Percentiles rank a stretch among this genome's conserved stretches.
Conservation (phyloP, 805 yeast species). For the Lachancea meyersii region DNA sequence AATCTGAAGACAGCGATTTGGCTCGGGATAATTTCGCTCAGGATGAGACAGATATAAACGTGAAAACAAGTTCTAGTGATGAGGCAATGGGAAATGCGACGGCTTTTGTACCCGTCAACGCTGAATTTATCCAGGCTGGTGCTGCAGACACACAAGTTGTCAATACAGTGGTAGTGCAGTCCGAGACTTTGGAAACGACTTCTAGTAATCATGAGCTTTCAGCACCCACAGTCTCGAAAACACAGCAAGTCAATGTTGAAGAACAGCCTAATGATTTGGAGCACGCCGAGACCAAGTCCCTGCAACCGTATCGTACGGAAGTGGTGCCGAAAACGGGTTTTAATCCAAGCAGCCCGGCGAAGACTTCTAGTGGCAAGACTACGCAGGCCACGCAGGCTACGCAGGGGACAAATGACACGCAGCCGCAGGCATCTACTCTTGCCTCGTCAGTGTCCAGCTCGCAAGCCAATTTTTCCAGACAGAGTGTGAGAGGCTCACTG, state of each 20-base stretch:
- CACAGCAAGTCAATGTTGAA: neutral
- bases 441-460: slow-evolving; percentile 2
- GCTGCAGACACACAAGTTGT: too few relatives aligned
- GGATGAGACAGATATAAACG: too few relatives aligned
- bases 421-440: neutral
- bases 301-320: neutral
- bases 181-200: too few relatives aligned
- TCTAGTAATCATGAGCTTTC: too few relatives aligned
- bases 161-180: too few relatives aligned
- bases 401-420: neutral
- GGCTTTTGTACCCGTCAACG: too few relatives aligned
- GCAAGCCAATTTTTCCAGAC: slow-evolving; percentile 3
- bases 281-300: neutral
- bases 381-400: neutral
- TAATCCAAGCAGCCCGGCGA: neutral
- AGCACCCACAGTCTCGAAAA: too few relatives aligned
- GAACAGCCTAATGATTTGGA: neutral
- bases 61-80: too few relatives aligned
- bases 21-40: too few relatives aligned
- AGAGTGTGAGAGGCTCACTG: neutral
- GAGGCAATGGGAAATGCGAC: too few relatives aligned
- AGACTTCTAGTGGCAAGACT: neutral
- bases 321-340: neutral
- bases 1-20: neutral
- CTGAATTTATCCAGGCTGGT: too few relatives aligned